These are phyloP conservation scores for Achlya hypogyna DNA, from an alignment of 352 stramenopile genomes.

Conservation along the genomic window DNA sequence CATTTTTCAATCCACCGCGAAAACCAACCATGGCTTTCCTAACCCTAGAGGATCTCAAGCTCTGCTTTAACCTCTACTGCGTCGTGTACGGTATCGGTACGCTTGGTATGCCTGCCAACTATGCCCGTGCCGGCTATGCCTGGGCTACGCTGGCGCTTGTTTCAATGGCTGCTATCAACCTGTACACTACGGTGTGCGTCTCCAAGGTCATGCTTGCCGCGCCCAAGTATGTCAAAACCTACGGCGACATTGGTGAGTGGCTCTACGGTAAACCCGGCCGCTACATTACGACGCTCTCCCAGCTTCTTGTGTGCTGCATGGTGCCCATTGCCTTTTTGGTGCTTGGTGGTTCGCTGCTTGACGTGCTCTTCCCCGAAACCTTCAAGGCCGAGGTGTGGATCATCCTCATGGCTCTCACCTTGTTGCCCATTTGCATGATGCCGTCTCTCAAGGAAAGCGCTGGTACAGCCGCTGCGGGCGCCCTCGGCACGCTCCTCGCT, in stretches of 20 bases:
- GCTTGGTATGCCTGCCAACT: slow-evolving; percentile 25
- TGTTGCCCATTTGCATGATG: slow-evolving; percentile 24
- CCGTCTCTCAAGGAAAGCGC: slow-evolving; percentile 24
- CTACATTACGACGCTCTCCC: slow-evolving; percentile 19
- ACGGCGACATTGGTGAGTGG: slow-evolving; percentile 23
- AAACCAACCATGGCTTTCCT: slow-evolving; percentile 16
- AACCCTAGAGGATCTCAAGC: slow-evolving; percentile 23
- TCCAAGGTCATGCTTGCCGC: slow-evolving; percentile 23
- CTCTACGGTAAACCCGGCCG: slow-evolving; percentile 21
- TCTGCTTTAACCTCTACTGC: slow-evolving; percentile 24
- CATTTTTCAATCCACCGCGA: slow-evolving; percentile 1
- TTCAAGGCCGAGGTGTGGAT: slow-evolving; percentile 20
- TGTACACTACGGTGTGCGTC: slow-evolving; percentile 20
- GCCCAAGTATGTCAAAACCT: slow-evolving; percentile 22
- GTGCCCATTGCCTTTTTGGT: slow-evolving; percentile 23
- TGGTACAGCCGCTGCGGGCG: slow-evolving; percentile 17
- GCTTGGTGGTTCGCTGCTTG: slow-evolving; percentile 18
- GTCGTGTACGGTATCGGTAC: slow-evolving; percentile 23
- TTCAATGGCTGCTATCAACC: slow-evolving; percentile 24
- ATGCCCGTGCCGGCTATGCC: slow-evolving; percentile 20
- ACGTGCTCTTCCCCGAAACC: slow-evolving; percentile 20
- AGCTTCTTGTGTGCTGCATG: slow-evolving; percentile 22
- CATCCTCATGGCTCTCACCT: slow-evolving; percentile 21
- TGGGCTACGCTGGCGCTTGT: slow-evolving; percentile 16
- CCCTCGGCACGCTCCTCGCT: slow-evolving; percentile 19